These are phyloP conservation scores for Hirsutella thompsonii DNA, from an alignment of 2,329 filamentous ascomycete species.

Conservation along the genomic window DNA sequence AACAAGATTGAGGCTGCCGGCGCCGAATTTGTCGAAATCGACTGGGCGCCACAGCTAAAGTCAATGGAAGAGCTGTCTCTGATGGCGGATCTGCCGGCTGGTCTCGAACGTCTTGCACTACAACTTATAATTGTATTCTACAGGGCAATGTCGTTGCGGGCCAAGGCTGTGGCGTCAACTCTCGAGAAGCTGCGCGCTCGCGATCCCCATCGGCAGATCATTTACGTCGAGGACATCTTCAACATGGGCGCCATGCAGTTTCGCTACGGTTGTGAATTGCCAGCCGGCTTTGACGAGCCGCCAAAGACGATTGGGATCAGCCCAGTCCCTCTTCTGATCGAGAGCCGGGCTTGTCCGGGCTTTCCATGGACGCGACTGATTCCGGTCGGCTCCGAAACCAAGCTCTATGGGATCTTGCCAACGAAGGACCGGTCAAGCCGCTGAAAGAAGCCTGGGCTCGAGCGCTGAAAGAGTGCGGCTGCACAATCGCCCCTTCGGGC, in stretches of 20 bases:
- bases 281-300: slow-evolving; percentile 11
- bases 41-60: neutral
- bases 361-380: slow-evolving; percentile 15
- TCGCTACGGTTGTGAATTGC: slow-evolving; percentile 11
- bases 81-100: slow-evolving; percentile 4
- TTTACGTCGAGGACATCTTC: slow-evolving; percentile 18
- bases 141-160: neutral
- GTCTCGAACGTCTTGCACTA: slow-evolving; percentile 1
- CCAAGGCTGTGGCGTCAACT: neutral
- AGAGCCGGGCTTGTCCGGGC: slow-evolving; percentile 17
- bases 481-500: slow-evolving; percentile 1
- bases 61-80: neutral
- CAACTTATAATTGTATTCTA: slow-evolving; percentile 7
- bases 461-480: slow-evolving; percentile 1
- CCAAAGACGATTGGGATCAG: slow-evolving; percentile 18
- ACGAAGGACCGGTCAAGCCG: slow-evolving; percentile 5
- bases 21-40: slow-evolving; percentile 16
- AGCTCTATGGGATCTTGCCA: slow-evolving; percentile 5
- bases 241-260: slow-evolving; percentile 18
- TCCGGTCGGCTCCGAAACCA: slow-evolving; percentile 16
- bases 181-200: slow-evolving; percentile 11
- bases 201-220: slow-evolving; percentile 16
- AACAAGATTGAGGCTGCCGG: slow-evolving; percentile 18
- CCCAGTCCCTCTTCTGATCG: slow-evolving; percentile 14
- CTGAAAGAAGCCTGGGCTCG: slow-evolving; percentile 4